Percentiles rank a stretch among this genome's conserved stretches.
These are phyloP conservation scores for Pochonia chlamydosporia DNA, from an alignment of 2,329 filamentous ascomycete species.

Conservation along the genomic window DNA sequence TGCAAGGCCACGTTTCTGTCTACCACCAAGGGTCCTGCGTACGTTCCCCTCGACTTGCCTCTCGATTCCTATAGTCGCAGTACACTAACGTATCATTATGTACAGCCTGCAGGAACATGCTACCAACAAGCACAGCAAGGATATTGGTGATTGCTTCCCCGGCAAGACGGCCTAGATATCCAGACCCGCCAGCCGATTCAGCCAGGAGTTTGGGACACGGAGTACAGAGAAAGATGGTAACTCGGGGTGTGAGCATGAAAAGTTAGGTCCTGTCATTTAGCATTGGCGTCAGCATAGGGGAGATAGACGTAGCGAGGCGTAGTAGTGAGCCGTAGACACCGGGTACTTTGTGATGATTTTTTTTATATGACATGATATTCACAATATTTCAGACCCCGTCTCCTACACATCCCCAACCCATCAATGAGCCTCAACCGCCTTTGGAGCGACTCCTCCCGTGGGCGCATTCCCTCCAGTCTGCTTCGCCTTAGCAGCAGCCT, in stretches of 20 bases:
- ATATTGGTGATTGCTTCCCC: constrained; percentile 66
- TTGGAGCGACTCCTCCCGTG: constrained; percentile 13
- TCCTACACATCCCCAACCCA: neutral
- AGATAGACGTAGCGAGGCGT: neutral
- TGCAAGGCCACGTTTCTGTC: constrained; percentile 77
- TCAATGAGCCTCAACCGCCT: constrained; percentile 27
- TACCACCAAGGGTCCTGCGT: constrained; percentile 69
- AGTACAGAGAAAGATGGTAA: constrained; percentile 5
- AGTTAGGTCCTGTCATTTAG: constrained; percentile 3
- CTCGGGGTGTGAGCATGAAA: neutral
- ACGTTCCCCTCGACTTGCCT: constrained; percentile 25
- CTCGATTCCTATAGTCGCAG: neutral
- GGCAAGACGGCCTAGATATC: constrained; percentile 22
- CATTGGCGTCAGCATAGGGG: constrained; percentile 6
- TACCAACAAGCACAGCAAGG: constrained; percentile 71
- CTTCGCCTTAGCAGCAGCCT: constrained; percentile 32
- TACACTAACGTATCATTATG: constrained; percentile 4
- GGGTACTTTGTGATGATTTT: neutral
- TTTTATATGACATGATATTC: neutral
- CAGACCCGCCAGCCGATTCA: neutral
- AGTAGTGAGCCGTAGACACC: neutral
- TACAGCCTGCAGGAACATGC: constrained; percentile 64
- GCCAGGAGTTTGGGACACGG: neutral
- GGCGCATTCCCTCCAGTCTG: constrained; percentile 21
- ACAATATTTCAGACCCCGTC: neutral